Conservation (phyloP, 192 early-diverging fungal genomes). For the Backusella macrospora region DNA sequence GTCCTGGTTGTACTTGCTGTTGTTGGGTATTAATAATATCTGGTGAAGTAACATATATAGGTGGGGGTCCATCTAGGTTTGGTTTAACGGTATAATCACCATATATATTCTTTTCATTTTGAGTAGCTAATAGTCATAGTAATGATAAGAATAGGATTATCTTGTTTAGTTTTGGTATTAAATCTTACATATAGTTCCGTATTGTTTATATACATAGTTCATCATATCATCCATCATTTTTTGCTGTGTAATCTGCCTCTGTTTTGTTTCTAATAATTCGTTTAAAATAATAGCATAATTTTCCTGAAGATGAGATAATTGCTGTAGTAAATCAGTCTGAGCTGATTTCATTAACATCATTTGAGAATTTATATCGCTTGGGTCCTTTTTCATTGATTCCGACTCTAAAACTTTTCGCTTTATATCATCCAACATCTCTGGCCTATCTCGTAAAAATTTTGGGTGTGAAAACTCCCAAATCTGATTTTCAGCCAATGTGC, state of each 20-base stretch:
- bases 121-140: neutral
- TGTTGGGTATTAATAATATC: slow-evolving; percentile 32
- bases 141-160: neutral
- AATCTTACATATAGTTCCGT: slow-evolving; percentile 35
- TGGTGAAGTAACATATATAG: slow-evolving; percentile 59
- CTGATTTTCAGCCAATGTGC: slow-evolving; percentile 85
- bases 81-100: neutral
- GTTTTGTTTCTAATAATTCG: slow-evolving; percentile 72
- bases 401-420: slow-evolving; percentile 90
- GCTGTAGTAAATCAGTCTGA: slow-evolving; percentile 74
- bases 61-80: slow-evolving; percentile 40
- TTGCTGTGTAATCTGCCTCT: slow-evolving; percentile 70
- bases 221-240: slow-evolving; percentile 67
- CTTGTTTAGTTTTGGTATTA: neutral
- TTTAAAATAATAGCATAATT: slow-evolving; percentile 69
- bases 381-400: slow-evolving; percentile 71
- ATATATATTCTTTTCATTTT: neutral
- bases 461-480: slow-evolving; percentile 90
- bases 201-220: slow-evolving; percentile 52
- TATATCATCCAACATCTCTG: slow-evolving; percentile 85
- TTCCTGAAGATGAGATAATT: slow-evolving; percentile 72
- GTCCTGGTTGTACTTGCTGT: slow-evolving; percentile 19
- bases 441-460: slow-evolving; percentile 74
- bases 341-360: slow-evolving; percentile 76
- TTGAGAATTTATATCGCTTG: slow-evolving; percentile 74